Evolutionary conservation across 345 rosid genomes (phyloP).

Genomic region (Camelina sativa): DNA sequence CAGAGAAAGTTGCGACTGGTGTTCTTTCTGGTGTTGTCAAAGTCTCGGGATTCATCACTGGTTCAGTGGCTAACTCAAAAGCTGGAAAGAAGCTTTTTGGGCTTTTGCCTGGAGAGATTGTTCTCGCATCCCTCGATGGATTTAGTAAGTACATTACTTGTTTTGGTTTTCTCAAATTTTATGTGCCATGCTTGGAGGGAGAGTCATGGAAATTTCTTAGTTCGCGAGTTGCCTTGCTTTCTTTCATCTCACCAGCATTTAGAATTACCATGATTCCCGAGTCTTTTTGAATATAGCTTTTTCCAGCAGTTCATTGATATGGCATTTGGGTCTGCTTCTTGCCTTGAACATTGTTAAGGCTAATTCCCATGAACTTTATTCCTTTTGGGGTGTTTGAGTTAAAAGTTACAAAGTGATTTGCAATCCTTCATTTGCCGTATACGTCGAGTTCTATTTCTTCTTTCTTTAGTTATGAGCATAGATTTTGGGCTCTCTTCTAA

Average conservation of each 20-base stretch:
- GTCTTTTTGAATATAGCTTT: not conserved
- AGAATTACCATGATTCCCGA: not conserved
- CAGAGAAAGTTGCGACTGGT: conserved; percentile 76
- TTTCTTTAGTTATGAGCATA: not conserved
- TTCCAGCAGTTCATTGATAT: not conserved
- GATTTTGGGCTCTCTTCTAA: not conserved
- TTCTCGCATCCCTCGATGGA: conserved; percentile 95
- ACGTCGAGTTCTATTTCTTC: conserved; percentile 1
- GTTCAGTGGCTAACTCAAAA: conserved; percentile 81
- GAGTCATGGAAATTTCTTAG: not conserved
- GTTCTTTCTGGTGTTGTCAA: conserved; percentile 86
- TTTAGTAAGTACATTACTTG: conserved; percentile 66
- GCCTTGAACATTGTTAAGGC: not conserved
- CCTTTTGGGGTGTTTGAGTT: not conserved
- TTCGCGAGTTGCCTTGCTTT: not conserved
- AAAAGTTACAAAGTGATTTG: conserved; percentile 10
- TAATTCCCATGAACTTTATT: no score
- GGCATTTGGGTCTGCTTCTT: conserved; percentile 18
- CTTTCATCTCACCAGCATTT: conserved; percentile 13
- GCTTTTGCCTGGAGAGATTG: conserved; percentile 84
- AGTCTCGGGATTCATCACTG: conserved; percentile 74
- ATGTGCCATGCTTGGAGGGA: not conserved
- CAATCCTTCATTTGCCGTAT: not conserved
- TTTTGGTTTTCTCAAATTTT: not conserved
- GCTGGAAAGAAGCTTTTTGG: conserved; percentile 83